Evolutionary conservation across 108 stramenopile genomes (phyloP).

Genomic region (Pseudonitzschia delicatissima): DNA sequence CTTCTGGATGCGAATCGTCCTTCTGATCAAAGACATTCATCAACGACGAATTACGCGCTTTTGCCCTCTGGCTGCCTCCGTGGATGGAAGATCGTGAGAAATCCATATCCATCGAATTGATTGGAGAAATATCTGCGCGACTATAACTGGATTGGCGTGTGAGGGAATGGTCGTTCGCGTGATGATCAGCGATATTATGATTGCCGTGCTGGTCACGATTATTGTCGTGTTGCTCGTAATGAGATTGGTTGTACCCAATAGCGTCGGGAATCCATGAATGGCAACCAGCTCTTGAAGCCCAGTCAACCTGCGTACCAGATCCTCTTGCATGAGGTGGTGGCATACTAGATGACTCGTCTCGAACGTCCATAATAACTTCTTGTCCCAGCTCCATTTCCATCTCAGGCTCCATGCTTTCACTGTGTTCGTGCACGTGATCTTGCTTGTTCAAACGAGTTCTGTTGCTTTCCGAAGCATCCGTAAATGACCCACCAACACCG

Average conservation of each 20-base stretch:
- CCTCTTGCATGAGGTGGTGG: conserved; percentile 23
- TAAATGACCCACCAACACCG: not conserved
- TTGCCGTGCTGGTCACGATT: not conserved
- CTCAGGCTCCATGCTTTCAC: not conserved
- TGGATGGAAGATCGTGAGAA: not conserved
- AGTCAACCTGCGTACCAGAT: conserved; percentile 20
- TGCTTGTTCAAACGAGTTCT: not conserved
- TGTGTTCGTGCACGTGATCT: not conserved
- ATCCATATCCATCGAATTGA: conserved; percentile 36
- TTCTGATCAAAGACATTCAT: conserved; percentile 54
- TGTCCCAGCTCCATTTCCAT: conserved; percentile 27
- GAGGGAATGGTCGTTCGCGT: conserved; percentile 8
- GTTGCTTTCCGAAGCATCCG: conserved; percentile 3
- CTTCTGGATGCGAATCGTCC: conserved; percentile 11
- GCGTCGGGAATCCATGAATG: conserved; percentile 32
- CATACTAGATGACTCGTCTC: conserved; percentile 28
- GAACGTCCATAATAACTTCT: conserved; percentile 27
- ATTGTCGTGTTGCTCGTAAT: not conserved
- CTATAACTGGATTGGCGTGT: conserved; percentile 5
- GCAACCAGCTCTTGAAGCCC: conserved; percentile 25
- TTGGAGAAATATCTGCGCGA: conserved; percentile 24
- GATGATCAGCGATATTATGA: conserved; percentile 1
- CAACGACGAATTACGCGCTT: conserved; percentile 37
- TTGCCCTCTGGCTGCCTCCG: conserved; percentile 3
- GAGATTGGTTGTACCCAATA: conserved; percentile 1